Base-by-base conservation (phyloP, 2,329 filamentous ascomycete species). In the Knufia petricola region DNA sequence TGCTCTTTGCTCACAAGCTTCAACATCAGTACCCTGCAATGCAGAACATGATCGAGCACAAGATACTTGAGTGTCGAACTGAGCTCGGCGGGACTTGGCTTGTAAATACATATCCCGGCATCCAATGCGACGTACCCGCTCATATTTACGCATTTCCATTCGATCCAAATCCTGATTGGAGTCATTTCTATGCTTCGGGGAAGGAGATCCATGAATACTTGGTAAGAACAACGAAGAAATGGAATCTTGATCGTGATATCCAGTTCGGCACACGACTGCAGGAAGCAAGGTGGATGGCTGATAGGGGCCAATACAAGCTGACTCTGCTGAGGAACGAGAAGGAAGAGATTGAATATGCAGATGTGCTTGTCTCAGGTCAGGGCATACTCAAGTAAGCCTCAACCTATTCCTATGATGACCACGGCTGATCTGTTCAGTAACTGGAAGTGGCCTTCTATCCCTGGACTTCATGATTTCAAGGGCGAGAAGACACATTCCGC, bases 121-220 rank as follows among this genome's bases (percentile, higher is more conserved):
- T 64, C 62, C 49, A 60, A 59, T 41, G 21, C 21, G 39, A 42
- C 24, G 39, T 42, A 4, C 39, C 39, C n/a, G 3, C 19, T 24
- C 39, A 42, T 17, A 26, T 42, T 13, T 42, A 42, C n/a, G 17
- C 12, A 21, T 57, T 55, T 32, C 50, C 55, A 21, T 71, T 67
- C 50, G 65, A 67, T 13, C 67, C 67, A 2, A 70, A 70, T 32
- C 66, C 66, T 1, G 59, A 69, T 32, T 71, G 68, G 68, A 62
- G 60, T 0, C 61, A 65, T 4, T 66, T 68, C 37, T 72, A 67
- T 48, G 64, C 68, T 3, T 58, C 57, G 6, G 66, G 66, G 1
- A 50, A 56, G 6, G 69, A 71, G 53, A 71, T 72, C 30, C 60
- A 62, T 7, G 63, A 66, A 15, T 72, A 72, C 51, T 64, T 69